These are phyloP conservation scores for Oenanthe sinensis DNA, from an alignment of 129 eudicot genomes.

Conservation along the genomic window DNA sequence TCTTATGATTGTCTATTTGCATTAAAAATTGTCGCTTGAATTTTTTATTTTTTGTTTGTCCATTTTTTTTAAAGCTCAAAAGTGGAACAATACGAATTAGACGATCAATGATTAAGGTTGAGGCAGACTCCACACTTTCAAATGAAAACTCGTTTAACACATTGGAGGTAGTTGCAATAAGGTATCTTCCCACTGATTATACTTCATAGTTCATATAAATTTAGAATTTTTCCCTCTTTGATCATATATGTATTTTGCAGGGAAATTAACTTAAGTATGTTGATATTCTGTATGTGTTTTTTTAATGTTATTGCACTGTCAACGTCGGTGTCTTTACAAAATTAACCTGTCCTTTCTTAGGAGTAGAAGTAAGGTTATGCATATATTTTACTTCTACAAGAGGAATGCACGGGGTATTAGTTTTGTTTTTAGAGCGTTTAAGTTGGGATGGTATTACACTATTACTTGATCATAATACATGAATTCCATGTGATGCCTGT, in stretches of 20 bases:
- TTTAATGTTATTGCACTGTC: too few relatives aligned
- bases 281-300: too few relatives aligned
- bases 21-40: neutral
- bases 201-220: neutral
- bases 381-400: too few relatives aligned
- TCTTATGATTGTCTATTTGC: neutral
- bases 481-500: neutral
- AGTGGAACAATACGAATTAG: conserved; percentile 51
- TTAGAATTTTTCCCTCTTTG: too few relatives aligned
- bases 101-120: conserved; percentile 79
- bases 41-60: neutral
- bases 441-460: neutral
- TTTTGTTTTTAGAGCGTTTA: too few relatives aligned
- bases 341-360: too few relatives aligned
- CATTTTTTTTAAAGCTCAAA: conserved; percentile 31
- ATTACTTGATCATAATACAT: neutral
- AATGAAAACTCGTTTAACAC: conserved; percentile 37
- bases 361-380: too few relatives aligned
- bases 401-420: too few relatives aligned
- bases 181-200: conserved; percentile 28
- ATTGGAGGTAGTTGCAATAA: conserved; percentile 48
- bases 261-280: too few relatives aligned
- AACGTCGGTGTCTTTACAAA: too few relatives aligned
- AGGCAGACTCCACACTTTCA: conserved; percentile 30
- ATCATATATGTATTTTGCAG: too few relatives aligned